Evolutionary conservation across 1,284 basidiomycete species (phyloP), one percentile per base, ranked within the genome.

Genomic region (Gomphus bonarii): DNA sequence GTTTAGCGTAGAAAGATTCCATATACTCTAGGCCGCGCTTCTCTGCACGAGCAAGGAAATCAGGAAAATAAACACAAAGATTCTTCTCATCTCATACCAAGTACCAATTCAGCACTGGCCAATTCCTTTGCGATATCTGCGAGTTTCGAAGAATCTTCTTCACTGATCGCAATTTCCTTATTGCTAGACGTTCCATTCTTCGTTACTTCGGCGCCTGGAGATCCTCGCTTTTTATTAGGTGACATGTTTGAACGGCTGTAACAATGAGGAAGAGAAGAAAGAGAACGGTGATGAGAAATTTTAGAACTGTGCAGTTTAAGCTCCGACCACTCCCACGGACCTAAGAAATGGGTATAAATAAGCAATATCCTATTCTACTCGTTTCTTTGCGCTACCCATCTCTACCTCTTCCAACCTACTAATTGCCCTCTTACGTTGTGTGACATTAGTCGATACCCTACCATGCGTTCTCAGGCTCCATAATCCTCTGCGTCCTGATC

Each of bases 401-500:
- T 81, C 79, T 55, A 80, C 74, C 67, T 80, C 78, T 63, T 79
- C 76, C 60, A 77, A 68, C 65, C 69, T 70, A 65, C 68, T 74
- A 61, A 72, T 71, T 68, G 64, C 71, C 68, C 66, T 72, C 63
- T 64, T 72, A 64, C 68, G 60, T 58, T 62, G 61, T 66, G 58
- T 54, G 18, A 35, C 9, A 16, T 33, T 33, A 31, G 54, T 35
- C 7, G 22, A 33, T 20, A 33, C 35, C n/a, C n/a, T 28, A 40
- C 46, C 30, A 25, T 16, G 54, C 12, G 31, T 35, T 3, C 28
- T 28, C 35, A 50, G 43, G n/a, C 25, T 35, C 28, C 91, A 92
- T 65, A 85, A 86, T 47, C 95, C 95, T 63, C 86, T 80, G 59
- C 82, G 76, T 16, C 74, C 82, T 22, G 85, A 87, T 60, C 85